A percentile compares a stretch with the other conserved stretches of the same genome.
Conservation (phyloP, 164 flowering plant species). For the Macadamia integrifolia region DNA sequence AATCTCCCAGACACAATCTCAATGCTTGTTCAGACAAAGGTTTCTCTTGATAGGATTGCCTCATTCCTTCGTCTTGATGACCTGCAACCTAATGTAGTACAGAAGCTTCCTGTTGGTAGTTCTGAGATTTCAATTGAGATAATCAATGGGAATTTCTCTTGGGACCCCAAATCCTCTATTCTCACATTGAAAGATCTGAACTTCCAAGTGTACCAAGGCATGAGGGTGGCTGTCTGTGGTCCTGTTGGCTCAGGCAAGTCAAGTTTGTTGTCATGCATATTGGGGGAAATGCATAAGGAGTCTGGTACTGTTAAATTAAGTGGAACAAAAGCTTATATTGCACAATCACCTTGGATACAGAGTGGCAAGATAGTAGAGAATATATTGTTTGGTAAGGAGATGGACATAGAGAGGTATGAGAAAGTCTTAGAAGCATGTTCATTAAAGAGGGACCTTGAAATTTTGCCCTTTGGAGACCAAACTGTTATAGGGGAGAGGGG, state of each 20-base stretch:
- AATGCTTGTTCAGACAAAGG: slow-evolving; percentile 40
- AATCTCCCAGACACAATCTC: slow-evolving; percentile 43
- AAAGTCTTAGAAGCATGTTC: slow-evolving; percentile 73
- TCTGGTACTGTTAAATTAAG: slow-evolving; percentile 48
- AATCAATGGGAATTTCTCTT: slow-evolving; percentile 35
- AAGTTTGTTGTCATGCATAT: slow-evolving; percentile 53
- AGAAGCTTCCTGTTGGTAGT: slow-evolving; percentile 24
- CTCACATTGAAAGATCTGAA: slow-evolving; percentile 39
- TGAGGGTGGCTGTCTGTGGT: slow-evolving; percentile 57
- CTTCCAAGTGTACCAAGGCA: slow-evolving; percentile 32
- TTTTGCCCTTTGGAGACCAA: slow-evolving; percentile 73
- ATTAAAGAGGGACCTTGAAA: slow-evolving; percentile 71
- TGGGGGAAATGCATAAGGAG: slow-evolving; percentile 66
- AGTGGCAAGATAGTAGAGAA: slow-evolving; percentile 83
- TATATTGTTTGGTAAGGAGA: slow-evolving; percentile 72
- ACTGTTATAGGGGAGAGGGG: slow-evolving; percentile 87
- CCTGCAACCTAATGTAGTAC: slow-evolving; percentile 25
- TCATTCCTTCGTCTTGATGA: slow-evolving; percentile 43
- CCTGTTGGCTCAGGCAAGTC: slow-evolving; percentile 64
- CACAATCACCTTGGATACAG: slow-evolving; percentile 92
- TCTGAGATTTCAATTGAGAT: slow-evolving; percentile 37
- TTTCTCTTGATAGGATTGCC: slow-evolving; percentile 48
- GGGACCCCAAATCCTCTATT: slow-evolving; percentile 19
- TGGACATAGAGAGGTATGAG: slow-evolving; percentile 69
- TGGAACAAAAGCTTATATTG: slow-evolving; percentile 76